Base-by-base conservation (phyloP, 2,329 filamentous ascomycete species). In the Clonostachys sp. region DNA sequence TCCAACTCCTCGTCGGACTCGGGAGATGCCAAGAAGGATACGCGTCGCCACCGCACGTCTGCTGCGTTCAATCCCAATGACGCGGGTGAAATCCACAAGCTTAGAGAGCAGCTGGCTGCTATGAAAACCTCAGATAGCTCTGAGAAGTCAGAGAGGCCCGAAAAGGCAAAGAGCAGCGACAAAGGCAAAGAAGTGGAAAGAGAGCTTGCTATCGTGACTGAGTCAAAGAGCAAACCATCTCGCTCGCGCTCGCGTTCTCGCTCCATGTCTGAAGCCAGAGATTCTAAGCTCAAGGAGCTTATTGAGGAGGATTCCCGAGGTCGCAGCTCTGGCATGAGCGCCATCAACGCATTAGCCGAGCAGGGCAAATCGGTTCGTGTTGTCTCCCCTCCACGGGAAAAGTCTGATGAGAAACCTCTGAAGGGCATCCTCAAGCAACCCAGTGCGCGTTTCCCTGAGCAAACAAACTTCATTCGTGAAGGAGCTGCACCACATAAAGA, bases 401-500 rank as follows among this genome's bases (percentile, higher is more conserved):
- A 81, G 58, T 70, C 74, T 17, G 85, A 89, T 16, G 77, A 78
- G 39, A 87, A 88, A 53, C 79, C 82, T 16, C 80, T 89, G 50
- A 94, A 87, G 65, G 86, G 91, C 14, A 97, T 97, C 48, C 74
- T 97, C 41, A 94, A 95, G 65, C 79, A 81, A 47, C 91, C 92
- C 1, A 90, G 83, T 14, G 76, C 78, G 24, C 87, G 86, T 58
- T 97, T 96, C 58, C 92, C 92, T 0, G 91, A 96, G 60, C 87
- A 96, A 51, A 81, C 83, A 1, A 86, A 91, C 54, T 86, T 89
- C 0, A 77, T 95, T 35, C 81, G 91, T 17, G 92, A 96, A 64
- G 92, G 91, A 14, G 92, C 96, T 7, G 91, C 91, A 3, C 91
- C 91, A n/a, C 81, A 95, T 61, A 96, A 95, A 68, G 90, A 95